Percentiles rank a stretch among this genome's conserved stretches.
Evolutionary conservation across 164 flowering plant species (phyloP).

Genomic region (Liriodendron chinense): DNA sequence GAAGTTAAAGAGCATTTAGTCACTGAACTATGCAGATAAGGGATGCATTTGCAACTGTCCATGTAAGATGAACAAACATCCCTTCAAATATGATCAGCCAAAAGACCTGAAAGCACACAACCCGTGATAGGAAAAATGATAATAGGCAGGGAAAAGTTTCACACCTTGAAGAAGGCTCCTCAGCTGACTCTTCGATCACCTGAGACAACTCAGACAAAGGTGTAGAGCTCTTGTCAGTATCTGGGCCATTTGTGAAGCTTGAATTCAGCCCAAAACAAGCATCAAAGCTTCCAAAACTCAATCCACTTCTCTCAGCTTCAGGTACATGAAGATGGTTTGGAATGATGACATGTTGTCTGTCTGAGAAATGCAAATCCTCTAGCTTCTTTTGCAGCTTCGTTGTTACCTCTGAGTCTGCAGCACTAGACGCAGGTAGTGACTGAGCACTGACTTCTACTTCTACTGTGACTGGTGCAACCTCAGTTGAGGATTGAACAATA

Average conservation of each 20-base stretch:
- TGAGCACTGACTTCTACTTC: conserved; percentile 28
- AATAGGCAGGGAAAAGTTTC: background rate
- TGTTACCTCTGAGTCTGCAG: conserved; percentile 34
- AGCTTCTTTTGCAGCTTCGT: conserved; percentile 55
- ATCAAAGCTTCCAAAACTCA: background rate
- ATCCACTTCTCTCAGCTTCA: background rate
- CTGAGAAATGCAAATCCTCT: conserved; percentile 48
- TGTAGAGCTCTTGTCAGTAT: conserved; percentile 43
- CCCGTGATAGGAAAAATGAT: background rate
- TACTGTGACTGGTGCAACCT: conserved; percentile 27
- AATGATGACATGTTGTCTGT: conserved; percentile 66
- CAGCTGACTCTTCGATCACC: conserved; percentile 46
- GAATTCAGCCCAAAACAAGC: background rate
- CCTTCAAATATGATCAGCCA: background rate
- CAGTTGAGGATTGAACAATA: conserved; percentile 39
- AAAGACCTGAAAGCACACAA: background rate
- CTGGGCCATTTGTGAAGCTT: background rate
- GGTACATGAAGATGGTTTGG: background rate
- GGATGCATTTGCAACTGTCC: background rate
- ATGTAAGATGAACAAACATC: background rate
- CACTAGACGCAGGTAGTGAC: conserved; percentile 23
- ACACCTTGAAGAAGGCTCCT: conserved; percentile 55
- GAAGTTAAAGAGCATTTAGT: too few relatives aligned
- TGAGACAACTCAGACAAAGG: conserved; percentile 57
- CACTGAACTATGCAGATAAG: background rate